phyloP scores from a whole-genome alignment of 2,329 filamentous ascomycete genomes.

The Ascosphaera pollenicola region DNA sequence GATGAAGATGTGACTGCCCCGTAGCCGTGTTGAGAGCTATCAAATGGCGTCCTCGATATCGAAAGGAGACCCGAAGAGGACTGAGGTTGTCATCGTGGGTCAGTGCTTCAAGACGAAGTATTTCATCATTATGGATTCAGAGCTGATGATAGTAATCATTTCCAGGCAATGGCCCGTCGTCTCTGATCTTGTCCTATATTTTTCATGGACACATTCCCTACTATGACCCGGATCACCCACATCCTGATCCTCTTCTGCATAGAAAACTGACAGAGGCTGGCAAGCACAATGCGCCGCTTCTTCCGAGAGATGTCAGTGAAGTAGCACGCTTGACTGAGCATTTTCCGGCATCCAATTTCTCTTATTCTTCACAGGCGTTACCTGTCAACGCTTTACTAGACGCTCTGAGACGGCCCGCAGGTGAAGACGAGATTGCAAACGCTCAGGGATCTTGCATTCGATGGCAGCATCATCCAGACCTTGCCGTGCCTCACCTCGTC shows the following conservation, averaged over 20 bases:
- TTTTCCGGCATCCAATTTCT: slow-evolving; percentile 32
- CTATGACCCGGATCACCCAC: slow-evolving; percentile 27
- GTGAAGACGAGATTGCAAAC: slow-evolving; percentile 32
- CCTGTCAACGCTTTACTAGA: slow-evolving; percentile 38
- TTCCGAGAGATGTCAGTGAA: slow-evolving; percentile 25
- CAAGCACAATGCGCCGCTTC: slow-evolving; percentile 27
- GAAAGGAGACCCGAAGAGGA: too few species aligned
- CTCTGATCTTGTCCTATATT: slow-evolving; percentile 39
- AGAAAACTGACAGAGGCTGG: slow-evolving; percentile 27
- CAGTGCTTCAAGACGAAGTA: too few species aligned
- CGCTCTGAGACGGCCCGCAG: slow-evolving; percentile 34
- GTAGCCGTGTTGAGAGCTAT: too few species aligned
- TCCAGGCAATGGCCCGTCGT: slow-evolving; percentile 37
- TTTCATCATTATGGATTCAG: too few species aligned
- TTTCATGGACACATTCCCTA: slow-evolving; percentile 37
- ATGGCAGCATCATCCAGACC: slow-evolving; percentile 30
- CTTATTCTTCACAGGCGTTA: slow-evolving; percentile 38
- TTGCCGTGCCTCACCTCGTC: slow-evolving; percentile 30
- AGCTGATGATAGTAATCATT: too few species aligned
- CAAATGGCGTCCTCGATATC: too few species aligned
- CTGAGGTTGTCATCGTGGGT: too few species aligned
- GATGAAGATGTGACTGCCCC: too few species aligned
- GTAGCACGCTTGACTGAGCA: slow-evolving; percentile 33
- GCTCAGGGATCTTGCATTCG: slow-evolving; percentile 28
- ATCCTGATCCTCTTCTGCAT: slow-evolving; percentile 35